Evolutionary conservation across 768 basidiomycete genomes (phyloP), one percentile per base, ranked within the genome.

Genomic region (Pleurotus cornucopiae): DNA sequence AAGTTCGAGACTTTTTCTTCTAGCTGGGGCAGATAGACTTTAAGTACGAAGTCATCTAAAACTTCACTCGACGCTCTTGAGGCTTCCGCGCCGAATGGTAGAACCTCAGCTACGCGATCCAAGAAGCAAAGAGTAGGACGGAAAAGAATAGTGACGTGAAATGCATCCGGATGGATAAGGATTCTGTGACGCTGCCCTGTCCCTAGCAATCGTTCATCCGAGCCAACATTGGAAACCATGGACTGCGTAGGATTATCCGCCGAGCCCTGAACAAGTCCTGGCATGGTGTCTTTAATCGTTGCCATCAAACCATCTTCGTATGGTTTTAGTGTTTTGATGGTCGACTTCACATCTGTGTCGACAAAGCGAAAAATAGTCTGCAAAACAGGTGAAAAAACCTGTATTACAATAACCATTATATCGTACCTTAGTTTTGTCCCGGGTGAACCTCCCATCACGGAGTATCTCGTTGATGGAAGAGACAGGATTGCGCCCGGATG

Each of bases 61-160:
- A 95, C 83, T 16, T 81, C 76, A 44, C 83, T 87, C 23, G 90
- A 85, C 2, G 85, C 79, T 49, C 80, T 76, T 18, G 82, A 79
- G 26, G 80, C 78, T 59, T 91, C 89, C 26, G 81, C 62, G 3
- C 87, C 91, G 46, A 82, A 79, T 1, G 94, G 93, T 25, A 97
- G 73, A 23, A 88, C 74, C 21, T 84, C 81, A 41, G 84, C 75
- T 20, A 93, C 79, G 5, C 86, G 80, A 54, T 86, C 80, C 56
- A 98, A 76, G 69, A 95, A 98, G 1, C 86, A 76, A 18, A 97
- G 73, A 11, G 94, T 96, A 0, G 97, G 96, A 60, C 92, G 91
- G 69, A 98, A 98, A n/a, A 99, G 77, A 13, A 93, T 83, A 49
- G 85, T 89, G 54, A 98, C 92, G 71, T 96, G 93, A 73, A 98